A percentile compares a stretch with the other conserved stretches of the same genome.
Evolutionary conservation across 768 basidiomycete species (phyloP).

Genomic region (Cystofilobasidium bisporidii): DNA sequence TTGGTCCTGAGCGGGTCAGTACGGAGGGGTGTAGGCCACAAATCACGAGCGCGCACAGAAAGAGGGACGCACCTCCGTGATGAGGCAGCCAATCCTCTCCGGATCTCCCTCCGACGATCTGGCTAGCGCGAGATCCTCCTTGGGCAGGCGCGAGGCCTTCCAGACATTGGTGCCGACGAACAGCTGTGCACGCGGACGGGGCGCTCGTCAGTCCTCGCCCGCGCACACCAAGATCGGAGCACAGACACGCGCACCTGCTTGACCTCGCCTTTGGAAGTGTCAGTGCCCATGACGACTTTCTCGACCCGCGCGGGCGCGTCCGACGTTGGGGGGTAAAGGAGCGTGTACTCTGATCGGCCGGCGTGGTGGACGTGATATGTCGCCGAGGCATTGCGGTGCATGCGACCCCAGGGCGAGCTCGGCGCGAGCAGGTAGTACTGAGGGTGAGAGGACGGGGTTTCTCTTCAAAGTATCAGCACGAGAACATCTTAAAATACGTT

Average conservation of each 20-base stretch:
- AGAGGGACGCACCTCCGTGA: constrained; percentile 1
- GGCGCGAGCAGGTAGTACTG: constrained; percentile 18
- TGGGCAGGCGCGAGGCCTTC: constrained; percentile 12
- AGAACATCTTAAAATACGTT: no score
- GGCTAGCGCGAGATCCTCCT: not conserved
- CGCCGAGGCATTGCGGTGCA: not conserved
- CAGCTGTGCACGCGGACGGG: not conserved
- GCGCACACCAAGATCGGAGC: no score
- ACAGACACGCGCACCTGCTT: constrained; percentile 3
- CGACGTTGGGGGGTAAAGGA: constrained; percentile 5
- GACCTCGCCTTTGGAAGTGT: constrained; percentile 6
- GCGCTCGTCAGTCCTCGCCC: not conserved
- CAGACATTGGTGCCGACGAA: constrained; percentile 18
- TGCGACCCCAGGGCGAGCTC: constrained; percentile 7
- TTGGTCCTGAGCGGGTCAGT: not conserved
- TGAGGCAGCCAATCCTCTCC: constrained; percentile 11
- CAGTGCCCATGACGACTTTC: constrained; percentile 8
- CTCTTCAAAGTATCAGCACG: no score
- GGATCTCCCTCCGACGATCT: not conserved
- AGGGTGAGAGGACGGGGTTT: not conserved
- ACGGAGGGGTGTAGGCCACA: no score
- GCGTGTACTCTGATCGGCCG: constrained; percentile 16
- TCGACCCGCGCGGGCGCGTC: constrained; percentile 1
- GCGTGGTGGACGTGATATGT: constrained; percentile 21
- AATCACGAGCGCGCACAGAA: not conserved